A percentile compares a stretch with the other conserved stretches of the same genome.
These are phyloP conservation scores for Puya raimondii DNA, from an alignment of 176 grass and related monocot species.

Conservation along the genomic window DNA sequence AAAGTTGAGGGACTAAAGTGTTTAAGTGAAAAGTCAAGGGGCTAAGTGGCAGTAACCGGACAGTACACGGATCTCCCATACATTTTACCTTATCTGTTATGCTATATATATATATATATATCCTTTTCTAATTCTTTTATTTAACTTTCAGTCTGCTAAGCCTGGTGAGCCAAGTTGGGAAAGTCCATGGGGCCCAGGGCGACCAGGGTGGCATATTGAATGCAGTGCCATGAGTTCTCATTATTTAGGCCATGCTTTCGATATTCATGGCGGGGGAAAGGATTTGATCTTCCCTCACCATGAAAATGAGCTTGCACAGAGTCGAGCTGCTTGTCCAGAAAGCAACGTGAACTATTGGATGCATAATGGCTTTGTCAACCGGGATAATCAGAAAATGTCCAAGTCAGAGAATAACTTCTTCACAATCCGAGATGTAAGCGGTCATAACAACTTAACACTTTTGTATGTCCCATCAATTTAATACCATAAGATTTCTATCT, in stretches of 20 bases:
- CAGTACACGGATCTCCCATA: too few relatives aligned
- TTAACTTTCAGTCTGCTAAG: conserved; percentile 33
- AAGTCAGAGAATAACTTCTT: conserved; percentile 60
- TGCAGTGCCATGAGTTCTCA: conserved; percentile 51
- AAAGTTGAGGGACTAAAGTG: too few relatives aligned
- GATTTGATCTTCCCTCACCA: conserved; percentile 50
- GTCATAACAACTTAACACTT: neutral
- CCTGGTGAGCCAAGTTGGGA: conserved; percentile 45
- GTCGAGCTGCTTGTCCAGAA: conserved; percentile 26
- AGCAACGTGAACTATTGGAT: conserved; percentile 39
- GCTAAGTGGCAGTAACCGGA: too few relatives aligned
- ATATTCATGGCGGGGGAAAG: conserved; percentile 46
- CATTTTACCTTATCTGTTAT: too few relatives aligned
- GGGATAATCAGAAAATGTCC: conserved; percentile 45
- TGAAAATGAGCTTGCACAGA: conserved; percentile 44
- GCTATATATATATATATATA: neutral
- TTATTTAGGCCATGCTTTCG: conserved; percentile 33
- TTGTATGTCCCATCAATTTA: neutral
- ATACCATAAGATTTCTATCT: neutral
- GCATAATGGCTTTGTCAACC: conserved; percentile 58
- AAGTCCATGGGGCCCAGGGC: conserved; percentile 39
- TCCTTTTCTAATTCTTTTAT: neutral
- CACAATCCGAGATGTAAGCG: conserved; percentile 84
- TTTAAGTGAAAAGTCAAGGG: too few relatives aligned
- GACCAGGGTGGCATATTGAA: conserved; percentile 53